These are phyloP conservation scores for Dendrothele bispora DNA, from an alignment of 768 basidiomycete species.

Conservation along the genomic window DNA sequence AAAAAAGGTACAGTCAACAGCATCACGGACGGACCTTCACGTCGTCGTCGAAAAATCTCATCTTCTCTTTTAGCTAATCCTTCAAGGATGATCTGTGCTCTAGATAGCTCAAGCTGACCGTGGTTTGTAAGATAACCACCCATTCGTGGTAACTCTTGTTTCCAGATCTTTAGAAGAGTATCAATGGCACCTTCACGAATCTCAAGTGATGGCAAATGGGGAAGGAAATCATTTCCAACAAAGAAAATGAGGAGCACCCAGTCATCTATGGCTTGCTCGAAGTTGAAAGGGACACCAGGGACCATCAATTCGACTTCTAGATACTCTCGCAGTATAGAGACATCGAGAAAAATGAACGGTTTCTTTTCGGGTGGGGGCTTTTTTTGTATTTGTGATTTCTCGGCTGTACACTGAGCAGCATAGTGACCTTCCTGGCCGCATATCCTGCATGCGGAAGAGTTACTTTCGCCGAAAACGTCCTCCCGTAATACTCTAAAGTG, in stretches of 20 bases:
- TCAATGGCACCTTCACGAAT: conserved; percentile 99
- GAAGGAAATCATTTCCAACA: conserved; percentile 99
- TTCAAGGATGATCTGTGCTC: conserved; percentile 93
- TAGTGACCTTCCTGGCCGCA: conserved; percentile 96
- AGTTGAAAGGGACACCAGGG: conserved; percentile 70
- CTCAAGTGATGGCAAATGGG: conserved; percentile 96
- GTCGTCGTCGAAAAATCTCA: conserved; percentile 89
- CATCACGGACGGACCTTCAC: conserved; percentile 71
- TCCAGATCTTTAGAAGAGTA: conserved; percentile 95
- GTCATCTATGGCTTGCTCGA: conserved; percentile 98
- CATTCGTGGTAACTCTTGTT: conserved; percentile 89
- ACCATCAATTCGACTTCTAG: conserved; percentile 94
- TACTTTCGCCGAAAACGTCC: conserved; percentile 93
- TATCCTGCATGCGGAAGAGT: conserved; percentile 77
- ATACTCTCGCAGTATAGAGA: conserved; percentile 94
- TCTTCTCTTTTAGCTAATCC: conserved; percentile 93
- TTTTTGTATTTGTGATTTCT: conserved; percentile 67
- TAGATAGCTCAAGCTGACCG: conserved; percentile 79
- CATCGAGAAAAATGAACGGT: conserved; percentile 99
- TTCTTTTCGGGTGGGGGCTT: conserved; percentile 77
- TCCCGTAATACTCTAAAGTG: conserved; percentile 96
- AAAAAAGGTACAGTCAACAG: conserved; percentile 2
- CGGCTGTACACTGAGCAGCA: conserved; percentile 90
- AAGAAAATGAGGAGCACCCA: conserved; percentile 99
- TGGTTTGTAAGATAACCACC: conserved; percentile 96